Base-by-base conservation (phyloP, 2,329 filamentous ascomycete genomes). In the Xylariaceae sp. region DNA sequence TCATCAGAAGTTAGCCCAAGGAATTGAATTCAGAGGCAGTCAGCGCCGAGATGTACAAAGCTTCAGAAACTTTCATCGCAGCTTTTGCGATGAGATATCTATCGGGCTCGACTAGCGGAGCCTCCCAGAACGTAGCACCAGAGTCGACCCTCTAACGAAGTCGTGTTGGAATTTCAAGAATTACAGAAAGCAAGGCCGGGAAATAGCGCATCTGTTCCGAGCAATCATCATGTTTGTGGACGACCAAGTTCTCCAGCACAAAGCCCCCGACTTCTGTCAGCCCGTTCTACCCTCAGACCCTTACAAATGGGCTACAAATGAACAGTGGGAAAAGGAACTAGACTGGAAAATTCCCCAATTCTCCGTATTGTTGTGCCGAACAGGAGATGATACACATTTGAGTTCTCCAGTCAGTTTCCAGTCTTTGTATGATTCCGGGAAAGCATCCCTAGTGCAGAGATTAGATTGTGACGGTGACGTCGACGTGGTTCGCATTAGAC, bases 131-230 rank as follows among this genome's bases (percentile, higher is more conserved):
- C 8, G 14, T 8, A 14, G 25, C 25, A 8, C 25, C 8, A 29
- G 8, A 29, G 25, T 8, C 8, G 25, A 14, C 25, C 25, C 8
- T 29, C 14, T 29, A 8, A 29, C 25, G 14, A 8, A 8, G 14
- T 29, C 8, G 8, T 29, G 14, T 29, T 8, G 20, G 22, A 39
- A 39, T 39, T 8, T 19, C 11, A 39, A 21, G 22, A 39, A 8
- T 39, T 39, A 39, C 22, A 39, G 12, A 22, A 21, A 16, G 12
- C 6, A 39, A 20, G 45, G 37, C 19, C 22, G 33, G 33, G 41
- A 41, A 37, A 41, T 48, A 33, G 45, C 37, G 25, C 41, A 48
- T 29, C 37, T 48, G 22, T 48, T 44, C 44, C 45, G 41, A 48
- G 32, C 40, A 41, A 41, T 41, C 23, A 22, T 48, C 34, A 44